Evolutionary conservation across 345 rosid genomes (phyloP).

Genomic region (Bruguiera gymnorhiza): DNA sequence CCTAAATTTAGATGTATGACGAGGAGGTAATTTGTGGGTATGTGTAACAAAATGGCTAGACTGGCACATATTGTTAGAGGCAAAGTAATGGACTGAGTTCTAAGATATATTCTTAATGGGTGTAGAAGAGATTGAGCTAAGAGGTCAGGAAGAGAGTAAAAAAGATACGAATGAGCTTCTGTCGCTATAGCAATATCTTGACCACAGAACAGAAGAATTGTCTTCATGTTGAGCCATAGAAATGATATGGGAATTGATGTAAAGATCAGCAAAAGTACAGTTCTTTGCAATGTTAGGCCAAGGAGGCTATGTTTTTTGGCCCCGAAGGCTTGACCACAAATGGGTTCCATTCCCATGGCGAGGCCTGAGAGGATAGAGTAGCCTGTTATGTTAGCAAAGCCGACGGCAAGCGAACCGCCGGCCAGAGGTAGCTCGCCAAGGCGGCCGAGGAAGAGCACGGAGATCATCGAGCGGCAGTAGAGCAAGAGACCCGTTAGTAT

Average conservation of each 20-base stretch:
- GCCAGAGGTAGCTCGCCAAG: slow-evolving; percentile 70
- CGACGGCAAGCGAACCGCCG: slow-evolving; percentile 82
- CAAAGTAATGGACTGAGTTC: slow-evolving; percentile 55
- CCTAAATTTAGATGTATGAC: slow-evolving; percentile 56
- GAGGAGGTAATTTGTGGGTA: slow-evolving; percentile 36
- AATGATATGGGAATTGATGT: slow-evolving; percentile 62
- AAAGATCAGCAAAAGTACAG: slow-evolving; percentile 52
- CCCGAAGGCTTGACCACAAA: slow-evolving; percentile 87
- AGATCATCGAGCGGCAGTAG: slow-evolving; percentile 80
- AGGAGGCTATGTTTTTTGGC: slow-evolving; percentile 57
- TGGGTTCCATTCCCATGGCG: slow-evolving; percentile 88
- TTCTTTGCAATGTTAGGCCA: slow-evolving; percentile 60
- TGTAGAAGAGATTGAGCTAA: slow-evolving; percentile 71
- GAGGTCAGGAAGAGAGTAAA: slow-evolving; percentile 80
- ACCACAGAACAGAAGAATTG: slow-evolving; percentile 49
- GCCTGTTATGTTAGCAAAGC: slow-evolving; percentile 87
- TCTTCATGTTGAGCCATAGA: slow-evolving; percentile 73
- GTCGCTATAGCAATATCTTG: slow-evolving; percentile 62
- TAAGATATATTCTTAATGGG: slow-evolving; percentile 77
- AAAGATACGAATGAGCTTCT: slow-evolving; percentile 58
- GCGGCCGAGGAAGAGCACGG: slow-evolving; percentile 70
- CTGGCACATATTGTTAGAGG: slow-evolving; percentile 23
- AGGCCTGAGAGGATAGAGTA: slow-evolving; percentile 87
- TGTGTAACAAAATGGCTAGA: slow-evolving; percentile 19
- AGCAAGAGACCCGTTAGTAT: slow-evolving; percentile 66